These are phyloP conservation scores for Nakaseomyces delphensis DNA, from an alignment of 1,139 yeast species.

Conservation along the genomic window DNA sequence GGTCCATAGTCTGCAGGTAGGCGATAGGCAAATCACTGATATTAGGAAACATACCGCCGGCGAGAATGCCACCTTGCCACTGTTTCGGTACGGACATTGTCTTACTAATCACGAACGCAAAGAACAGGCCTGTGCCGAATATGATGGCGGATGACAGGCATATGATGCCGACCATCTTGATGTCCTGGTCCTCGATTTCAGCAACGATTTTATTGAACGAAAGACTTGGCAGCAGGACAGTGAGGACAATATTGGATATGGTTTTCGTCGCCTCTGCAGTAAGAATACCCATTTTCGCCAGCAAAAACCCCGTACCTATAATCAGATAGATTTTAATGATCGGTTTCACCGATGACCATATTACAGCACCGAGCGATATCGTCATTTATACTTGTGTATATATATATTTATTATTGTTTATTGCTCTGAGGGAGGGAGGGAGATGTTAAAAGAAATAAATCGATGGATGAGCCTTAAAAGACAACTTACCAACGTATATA, in stretches of 20 bases:
- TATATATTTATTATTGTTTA: not conserved
- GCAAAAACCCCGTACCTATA: conserved; percentile 59
- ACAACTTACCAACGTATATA: too few species aligned
- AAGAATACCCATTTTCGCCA: conserved; percentile 59
- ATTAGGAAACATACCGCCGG: conserved; percentile 72
- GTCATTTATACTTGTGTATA: conserved; percentile 21
- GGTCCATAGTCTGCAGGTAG: conserved; percentile 70
- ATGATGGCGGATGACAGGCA: conserved; percentile 37
- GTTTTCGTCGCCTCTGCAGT: conserved; percentile 69
- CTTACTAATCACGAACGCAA: conserved; percentile 27
- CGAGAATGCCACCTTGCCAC: conserved; percentile 77
- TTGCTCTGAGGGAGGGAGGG: too few species aligned
- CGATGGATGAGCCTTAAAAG: too few species aligned
- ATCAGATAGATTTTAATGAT: conserved; percentile 80
- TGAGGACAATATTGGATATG: conserved; percentile 60
- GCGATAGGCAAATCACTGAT: conserved; percentile 89
- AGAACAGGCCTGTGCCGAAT: conserved; percentile 28
- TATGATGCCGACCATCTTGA: conserved; percentile 69
- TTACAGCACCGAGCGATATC: conserved; percentile 52
- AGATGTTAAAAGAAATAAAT: too few species aligned
- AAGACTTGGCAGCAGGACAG: conserved; percentile 69
- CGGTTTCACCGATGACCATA: conserved; percentile 82
- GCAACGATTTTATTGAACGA: conserved; percentile 69
- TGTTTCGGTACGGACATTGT: conserved; percentile 49
- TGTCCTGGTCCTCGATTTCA: conserved; percentile 63